Evolutionary conservation across 257 asterid genomes (phyloP), one percentile per base, ranked within the genome.

Genomic region (Datura wrightii): DNA sequence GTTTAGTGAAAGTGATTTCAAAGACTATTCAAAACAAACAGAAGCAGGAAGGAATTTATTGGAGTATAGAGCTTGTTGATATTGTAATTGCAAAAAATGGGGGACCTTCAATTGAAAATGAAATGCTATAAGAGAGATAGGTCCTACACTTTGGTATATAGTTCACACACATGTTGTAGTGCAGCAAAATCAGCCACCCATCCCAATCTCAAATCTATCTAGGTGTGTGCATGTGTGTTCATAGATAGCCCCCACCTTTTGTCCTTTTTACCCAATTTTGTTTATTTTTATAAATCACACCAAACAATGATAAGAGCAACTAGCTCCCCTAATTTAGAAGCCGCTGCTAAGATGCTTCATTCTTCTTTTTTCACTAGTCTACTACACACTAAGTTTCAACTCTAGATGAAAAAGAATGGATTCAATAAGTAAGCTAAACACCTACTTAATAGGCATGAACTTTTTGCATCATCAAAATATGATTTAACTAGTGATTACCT

Each of bases 151-250:
- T 39, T 46, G 6, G 59, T 74, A 48, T 74, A 48, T 48, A 72
- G n/a, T 74, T 74, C 59, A 74, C 81, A 74, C 80, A 74, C 44
- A 74, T 50, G 62, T 50, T 50, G 62, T 50, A 50, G 19, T 50
- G 82, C 19, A 76, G 2, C 53, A 76, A 76, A 76, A 50, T 76
- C 62, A 76, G 50, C 81, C 81, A 76, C 81, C 82, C 82, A 76
- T 76, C 82, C 37, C 41, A 76, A 50, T 76, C 79, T 71, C 52
- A 67, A 71, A 71, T 71, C 82, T 76, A 76, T 76, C 31, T 76
- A 24, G 19, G 42, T 76, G 46, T 74, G 58, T 72, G 80, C 80
- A 19, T 46, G 80, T 72, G 80, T 76, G 82, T 50, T 31, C 42
- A 46, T 46, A 72, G 19, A 76, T 50, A 76, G 62, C 82, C 82